Conservation (phyloP, 768 basidiomycete species). For the Boletellus ananiceps region DNA sequence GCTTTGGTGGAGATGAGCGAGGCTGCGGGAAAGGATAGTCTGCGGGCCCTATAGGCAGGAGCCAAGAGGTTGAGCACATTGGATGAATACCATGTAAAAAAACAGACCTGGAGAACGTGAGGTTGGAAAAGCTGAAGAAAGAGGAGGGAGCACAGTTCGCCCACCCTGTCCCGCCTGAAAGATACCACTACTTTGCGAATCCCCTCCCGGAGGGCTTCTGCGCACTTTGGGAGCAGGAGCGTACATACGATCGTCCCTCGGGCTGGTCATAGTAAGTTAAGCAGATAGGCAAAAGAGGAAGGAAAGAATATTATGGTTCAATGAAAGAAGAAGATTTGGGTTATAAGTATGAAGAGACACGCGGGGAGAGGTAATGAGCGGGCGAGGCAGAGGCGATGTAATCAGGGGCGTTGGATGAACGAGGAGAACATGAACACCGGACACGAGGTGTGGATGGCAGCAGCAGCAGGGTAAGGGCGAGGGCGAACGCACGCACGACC, state of each 20-base stretch:
- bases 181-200: conserved; percentile 58
- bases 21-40: conserved; percentile 60
- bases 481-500: conserved; percentile 26
- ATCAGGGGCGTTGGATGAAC: conserved; percentile 44
- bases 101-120: conserved; percentile 89
- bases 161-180: conserved; percentile 82
- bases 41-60: conserved; percentile 55
- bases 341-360: conserved; percentile 44
- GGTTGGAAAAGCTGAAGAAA: conserved; percentile 81
- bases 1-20: conserved; percentile 57
- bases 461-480: conserved; percentile 35
- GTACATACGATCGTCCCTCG: conserved; percentile 69
- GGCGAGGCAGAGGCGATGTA: conserved; percentile 39
- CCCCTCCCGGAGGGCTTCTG: conserved; percentile 60
- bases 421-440: conserved; percentile 47
- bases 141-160: conserved; percentile 84
- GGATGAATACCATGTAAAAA: conserved; percentile 49
- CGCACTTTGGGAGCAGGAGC: conserved; percentile 58
- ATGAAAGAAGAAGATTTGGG: conserved; percentile 52
- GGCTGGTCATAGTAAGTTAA: conserved; percentile 62
- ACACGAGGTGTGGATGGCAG: conserved; percentile 46
- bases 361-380: conserved; percentile 39
- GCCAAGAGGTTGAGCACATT: conserved; percentile 55
- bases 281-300: conserved; percentile 55
- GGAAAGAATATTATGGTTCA: conserved; percentile 40